phyloP scores from a whole-genome alignment of 2,329 filamentous ascomycete species.

The Aureobasidium melanogenum region DNA sequence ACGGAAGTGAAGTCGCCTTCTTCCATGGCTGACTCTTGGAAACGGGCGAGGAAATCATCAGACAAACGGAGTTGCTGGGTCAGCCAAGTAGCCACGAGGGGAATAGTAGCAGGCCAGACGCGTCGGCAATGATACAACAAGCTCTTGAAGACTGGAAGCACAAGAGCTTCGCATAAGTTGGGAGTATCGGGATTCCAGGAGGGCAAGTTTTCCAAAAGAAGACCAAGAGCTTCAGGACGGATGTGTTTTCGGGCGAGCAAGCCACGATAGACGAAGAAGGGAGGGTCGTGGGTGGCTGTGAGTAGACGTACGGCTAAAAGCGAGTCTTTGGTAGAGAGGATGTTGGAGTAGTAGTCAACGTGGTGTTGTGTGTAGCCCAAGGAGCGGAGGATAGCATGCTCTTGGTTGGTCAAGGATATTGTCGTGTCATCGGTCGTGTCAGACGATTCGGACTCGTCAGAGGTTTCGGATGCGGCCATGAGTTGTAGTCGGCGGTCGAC shows the following conservation, averaged over 20 bases:
- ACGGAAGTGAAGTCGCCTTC: not conserved
- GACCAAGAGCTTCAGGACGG: constrained; percentile 32
- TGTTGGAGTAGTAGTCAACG: constrained; percentile 19
- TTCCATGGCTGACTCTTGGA: not conserved
- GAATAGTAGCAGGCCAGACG: constrained; percentile 39
- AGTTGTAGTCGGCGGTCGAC: not conserved
- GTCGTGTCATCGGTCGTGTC: not conserved
- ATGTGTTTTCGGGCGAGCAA: constrained; percentile 37
- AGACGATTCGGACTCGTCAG: not conserved
- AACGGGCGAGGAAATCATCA: not conserved
- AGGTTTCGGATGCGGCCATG: not conserved
- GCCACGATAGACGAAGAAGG: constrained; percentile 36
- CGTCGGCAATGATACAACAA: constrained; percentile 43
- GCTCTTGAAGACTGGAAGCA: constrained; percentile 35
- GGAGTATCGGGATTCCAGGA: not conserved
- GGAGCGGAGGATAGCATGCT: constrained; percentile 11
- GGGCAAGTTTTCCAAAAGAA: constrained; percentile 28
- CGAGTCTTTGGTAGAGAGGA: constrained; percentile 17
- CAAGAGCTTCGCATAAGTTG: not conserved
- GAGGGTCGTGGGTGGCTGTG: not conserved
- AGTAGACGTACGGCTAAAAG: constrained; percentile 18
- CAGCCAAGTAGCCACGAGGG: constrained; percentile 13
- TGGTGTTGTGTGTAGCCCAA: constrained; percentile 18
- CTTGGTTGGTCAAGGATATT: not conserved
- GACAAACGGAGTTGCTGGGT: not conserved